Evolutionary conservation across 2,329 filamentous ascomycete genomes (phyloP).

Genomic region (Colletotrichum tropicale): DNA sequence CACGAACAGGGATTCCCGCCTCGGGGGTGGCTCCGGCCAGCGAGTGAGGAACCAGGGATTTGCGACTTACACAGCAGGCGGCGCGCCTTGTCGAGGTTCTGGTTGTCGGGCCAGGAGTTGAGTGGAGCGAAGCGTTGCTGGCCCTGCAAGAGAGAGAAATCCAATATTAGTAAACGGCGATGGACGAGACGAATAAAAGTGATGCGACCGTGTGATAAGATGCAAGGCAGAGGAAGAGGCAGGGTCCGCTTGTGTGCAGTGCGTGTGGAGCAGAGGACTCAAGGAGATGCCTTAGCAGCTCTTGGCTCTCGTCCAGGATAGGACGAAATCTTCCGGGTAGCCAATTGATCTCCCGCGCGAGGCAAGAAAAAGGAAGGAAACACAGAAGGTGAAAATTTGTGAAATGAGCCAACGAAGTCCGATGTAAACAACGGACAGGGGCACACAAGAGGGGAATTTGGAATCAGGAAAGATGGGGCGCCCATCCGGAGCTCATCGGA

Average conservation of each 20-base stretch:
- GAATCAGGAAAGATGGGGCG: neutral
- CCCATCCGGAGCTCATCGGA: neutral
- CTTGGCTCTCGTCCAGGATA: slow-evolving; percentile 6
- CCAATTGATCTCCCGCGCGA: neutral
- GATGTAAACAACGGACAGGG: neutral
- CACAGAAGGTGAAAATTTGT: neutral
- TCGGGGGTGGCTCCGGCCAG: neutral
- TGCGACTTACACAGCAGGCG: slow-evolving; percentile 60
- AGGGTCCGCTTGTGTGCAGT: neutral
- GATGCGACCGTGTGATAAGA: neutral
- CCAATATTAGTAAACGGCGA: slow-evolving; percentile 14
- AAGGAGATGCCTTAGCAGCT: neutral
- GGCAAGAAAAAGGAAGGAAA: neutral
- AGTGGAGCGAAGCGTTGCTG: slow-evolving; percentile 83
- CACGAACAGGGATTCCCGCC: neutral
- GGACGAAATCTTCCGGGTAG: neutral
- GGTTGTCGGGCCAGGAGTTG: slow-evolving; percentile 84
- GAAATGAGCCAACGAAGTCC: neutral
- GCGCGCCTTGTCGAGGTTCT: slow-evolving; percentile 79
- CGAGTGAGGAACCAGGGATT: neutral
- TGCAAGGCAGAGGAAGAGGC: neutral
- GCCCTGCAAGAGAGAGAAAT: slow-evolving; percentile 41
- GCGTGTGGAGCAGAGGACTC: neutral
- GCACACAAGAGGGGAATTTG: neutral
- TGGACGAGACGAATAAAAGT: neutral